Evolutionary conservation across 805 yeast genomes (phyloP).

Genomic region (Schwanniomyces polymorphus): DNA sequence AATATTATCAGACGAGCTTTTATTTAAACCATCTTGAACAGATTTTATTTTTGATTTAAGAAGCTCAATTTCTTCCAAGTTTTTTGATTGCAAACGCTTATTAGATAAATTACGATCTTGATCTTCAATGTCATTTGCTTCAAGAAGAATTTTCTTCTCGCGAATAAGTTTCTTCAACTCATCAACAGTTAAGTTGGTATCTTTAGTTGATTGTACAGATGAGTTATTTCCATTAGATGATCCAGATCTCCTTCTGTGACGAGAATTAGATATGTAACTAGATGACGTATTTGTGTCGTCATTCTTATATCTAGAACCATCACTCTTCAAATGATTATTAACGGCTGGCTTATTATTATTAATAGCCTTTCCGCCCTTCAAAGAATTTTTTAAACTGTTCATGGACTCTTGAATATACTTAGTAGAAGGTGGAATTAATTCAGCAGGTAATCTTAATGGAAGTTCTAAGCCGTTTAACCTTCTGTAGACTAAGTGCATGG

Average conservation of each 20-base stretch:
- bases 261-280: slow-evolving; percentile 69
- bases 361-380: slow-evolving; percentile 39
- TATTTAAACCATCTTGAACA: slow-evolving; percentile 39
- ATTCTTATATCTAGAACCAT: slow-evolving; percentile 53
- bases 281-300: slow-evolving; percentile 59
- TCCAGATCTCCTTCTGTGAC: slow-evolving; percentile 45
- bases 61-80: slow-evolving; percentile 57
- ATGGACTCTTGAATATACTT: slow-evolving; percentile 71
- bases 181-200: slow-evolving; percentile 45
- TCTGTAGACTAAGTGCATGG: slow-evolving; percentile 95
- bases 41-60: slow-evolving; percentile 61
- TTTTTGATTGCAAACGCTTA: slow-evolving; percentile 38
- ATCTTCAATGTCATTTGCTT: slow-evolving; percentile 70
- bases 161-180: slow-evolving; percentile 64
- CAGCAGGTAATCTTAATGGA: slow-evolving; percentile 82
- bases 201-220: slow-evolving; percentile 19
- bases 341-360: slow-evolving; percentile 9
- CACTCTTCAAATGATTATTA: slow-evolving; percentile 24
- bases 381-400: slow-evolving; percentile 65
- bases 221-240: slow-evolving; percentile 11
- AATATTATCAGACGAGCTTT: slow-evolving; percentile 24
- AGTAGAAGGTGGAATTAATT: slow-evolving; percentile 84
- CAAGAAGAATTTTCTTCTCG: slow-evolving; percentile 70
- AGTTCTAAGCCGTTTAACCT: slow-evolving; percentile 85
- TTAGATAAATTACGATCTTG: slow-evolving; percentile 36